Conservation (phyloP, 1,284 basidiomycete species). For the Sanghuangporus baumii region DNA sequence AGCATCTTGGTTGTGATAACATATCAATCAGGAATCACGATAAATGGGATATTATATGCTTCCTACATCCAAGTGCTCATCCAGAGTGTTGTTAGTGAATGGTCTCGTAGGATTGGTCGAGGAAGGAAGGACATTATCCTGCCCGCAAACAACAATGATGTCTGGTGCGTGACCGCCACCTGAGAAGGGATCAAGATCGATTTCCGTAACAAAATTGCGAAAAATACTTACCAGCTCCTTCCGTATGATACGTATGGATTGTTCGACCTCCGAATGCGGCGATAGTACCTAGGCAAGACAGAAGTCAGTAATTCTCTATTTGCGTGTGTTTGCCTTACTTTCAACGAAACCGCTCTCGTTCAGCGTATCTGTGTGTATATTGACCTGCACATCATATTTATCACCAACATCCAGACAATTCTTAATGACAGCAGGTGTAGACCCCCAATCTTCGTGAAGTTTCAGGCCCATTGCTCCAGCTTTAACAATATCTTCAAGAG, state of each 20-base stretch:
- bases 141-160: slow-evolving; percentile 93
- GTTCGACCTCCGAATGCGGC: slow-evolving; percentile 87
- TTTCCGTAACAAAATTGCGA: slow-evolving; percentile 3
- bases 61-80: slow-evolving; percentile 93
- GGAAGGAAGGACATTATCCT: slow-evolving; percentile 89
- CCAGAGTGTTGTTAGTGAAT: slow-evolving; percentile 87
- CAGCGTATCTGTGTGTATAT: slow-evolving; percentile 96
- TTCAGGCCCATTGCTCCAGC: slow-evolving; percentile 93
- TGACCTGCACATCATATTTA: slow-evolving; percentile 93
- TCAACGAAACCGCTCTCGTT: slow-evolving; percentile 95
- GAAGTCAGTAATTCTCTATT: slow-evolving; percentile 17
- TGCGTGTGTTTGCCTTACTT: slow-evolving; percentile 39
- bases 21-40: slow-evolving; percentile 2
- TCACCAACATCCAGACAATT: slow-evolving; percentile 82
- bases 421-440: slow-evolving; percentile 82
- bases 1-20: slow-evolving; percentile 66
- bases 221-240: slow-evolving; percentile 73
- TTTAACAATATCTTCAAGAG: slow-evolving; percentile 77
- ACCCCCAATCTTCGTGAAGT: slow-evolving; percentile 98
- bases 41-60: neutral
- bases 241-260: slow-evolving; percentile 97
- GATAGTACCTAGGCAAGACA: slow-evolving; percentile 65
- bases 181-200: slow-evolving; percentile 23
- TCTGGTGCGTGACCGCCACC: slow-evolving; percentile 97
- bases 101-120: slow-evolving; percentile 98